Percentiles rank a stretch among this genome's conserved stretches.
phyloP scores from a whole-genome alignment of 148 eudicot genomes.

The Rhododendron kiyosumense region DNA sequence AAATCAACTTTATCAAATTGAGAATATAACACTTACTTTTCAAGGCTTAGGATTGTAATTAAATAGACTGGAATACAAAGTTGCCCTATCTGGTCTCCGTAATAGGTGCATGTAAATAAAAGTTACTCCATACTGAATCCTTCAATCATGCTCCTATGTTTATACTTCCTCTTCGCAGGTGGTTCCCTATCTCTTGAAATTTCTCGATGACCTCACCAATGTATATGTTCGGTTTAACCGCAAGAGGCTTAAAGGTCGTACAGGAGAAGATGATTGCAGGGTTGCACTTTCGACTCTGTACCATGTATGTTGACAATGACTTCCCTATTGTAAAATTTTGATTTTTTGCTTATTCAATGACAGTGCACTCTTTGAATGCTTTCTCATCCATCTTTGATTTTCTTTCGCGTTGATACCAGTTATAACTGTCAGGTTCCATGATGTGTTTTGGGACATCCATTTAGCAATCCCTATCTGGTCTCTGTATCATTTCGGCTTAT shows the following conservation, averaged over 20 bases:
- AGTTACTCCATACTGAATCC: background rate
- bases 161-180: slow-evolving; percentile 42
- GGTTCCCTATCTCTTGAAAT: slow-evolving; percentile 87
- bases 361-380: background rate
- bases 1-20: background rate
- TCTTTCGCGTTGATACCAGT: background rate
- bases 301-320: slow-evolving; percentile 42
- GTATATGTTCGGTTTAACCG: slow-evolving; percentile 93
- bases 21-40: background rate
- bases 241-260: slow-evolving; percentile 93
- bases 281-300: slow-evolving; percentile 88
- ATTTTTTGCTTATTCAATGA: background rate
- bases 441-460: background rate
- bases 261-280: slow-evolving; percentile 92
- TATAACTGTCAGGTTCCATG: background rate
- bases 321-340: background rate
- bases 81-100: background rate
- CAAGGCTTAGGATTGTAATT: background rate
- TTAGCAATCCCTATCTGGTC: background rate
- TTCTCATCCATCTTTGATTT: background rate
- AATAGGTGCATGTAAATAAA: background rate
- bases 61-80: background rate
- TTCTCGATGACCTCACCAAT: slow-evolving; percentile 83
- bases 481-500: background rate
- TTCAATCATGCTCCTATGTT: background rate